Percentiles rank a stretch among this genome's conserved stretches.
Evolutionary conservation across 2,329 filamentous ascomycete species (phyloP).

Genomic region (Coleophoma eucalyptorum): DNA sequence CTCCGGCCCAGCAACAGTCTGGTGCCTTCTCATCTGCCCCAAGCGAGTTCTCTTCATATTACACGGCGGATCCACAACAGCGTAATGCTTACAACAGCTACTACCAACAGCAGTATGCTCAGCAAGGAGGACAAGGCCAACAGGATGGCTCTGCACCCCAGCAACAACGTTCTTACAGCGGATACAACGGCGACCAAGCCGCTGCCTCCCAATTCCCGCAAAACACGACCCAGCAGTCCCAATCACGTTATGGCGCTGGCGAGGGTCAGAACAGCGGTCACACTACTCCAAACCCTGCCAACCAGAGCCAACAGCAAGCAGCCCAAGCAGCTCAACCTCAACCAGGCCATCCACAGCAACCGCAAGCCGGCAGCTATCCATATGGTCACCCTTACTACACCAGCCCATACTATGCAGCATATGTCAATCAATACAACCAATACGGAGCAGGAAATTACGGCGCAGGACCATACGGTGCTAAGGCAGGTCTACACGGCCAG

Average conservation of each 20-base stretch:
- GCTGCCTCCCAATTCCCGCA: constrained; percentile 69
- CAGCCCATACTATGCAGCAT: constrained; percentile 60
- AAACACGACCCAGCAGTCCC: constrained; percentile 60
- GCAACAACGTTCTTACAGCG: constrained; percentile 74
- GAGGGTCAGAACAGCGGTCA: constrained; percentile 84
- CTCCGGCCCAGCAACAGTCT: constrained; percentile 52
- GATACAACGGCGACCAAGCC: constrained; percentile 64
- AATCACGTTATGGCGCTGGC: constrained; percentile 55
- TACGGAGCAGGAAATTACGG: constrained; percentile 32
- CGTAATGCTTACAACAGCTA: constrained; percentile 74
- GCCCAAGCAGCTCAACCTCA: constrained; percentile 37
- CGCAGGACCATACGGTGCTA: constrained; percentile 28
- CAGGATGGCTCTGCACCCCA: constrained; percentile 71
- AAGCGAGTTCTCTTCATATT: constrained; percentile 81
- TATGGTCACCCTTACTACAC: constrained; percentile 57
- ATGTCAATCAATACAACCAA: constrained; percentile 49
- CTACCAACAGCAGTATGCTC: constrained; percentile 57
- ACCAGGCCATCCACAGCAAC: constrained; percentile 45
- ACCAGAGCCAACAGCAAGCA: constrained; percentile 46
- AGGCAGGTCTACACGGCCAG: constrained; percentile 27
- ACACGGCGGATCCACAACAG: constrained; percentile 70
- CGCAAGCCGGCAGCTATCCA: constrained; percentile 43
- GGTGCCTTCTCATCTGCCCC: constrained; percentile 71
- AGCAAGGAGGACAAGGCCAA: constrained; percentile 54
- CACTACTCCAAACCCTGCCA: constrained; percentile 81